Base-by-base conservation (phyloP, 140 eudicot genomes). In the Anethum foeniculum region DNA sequence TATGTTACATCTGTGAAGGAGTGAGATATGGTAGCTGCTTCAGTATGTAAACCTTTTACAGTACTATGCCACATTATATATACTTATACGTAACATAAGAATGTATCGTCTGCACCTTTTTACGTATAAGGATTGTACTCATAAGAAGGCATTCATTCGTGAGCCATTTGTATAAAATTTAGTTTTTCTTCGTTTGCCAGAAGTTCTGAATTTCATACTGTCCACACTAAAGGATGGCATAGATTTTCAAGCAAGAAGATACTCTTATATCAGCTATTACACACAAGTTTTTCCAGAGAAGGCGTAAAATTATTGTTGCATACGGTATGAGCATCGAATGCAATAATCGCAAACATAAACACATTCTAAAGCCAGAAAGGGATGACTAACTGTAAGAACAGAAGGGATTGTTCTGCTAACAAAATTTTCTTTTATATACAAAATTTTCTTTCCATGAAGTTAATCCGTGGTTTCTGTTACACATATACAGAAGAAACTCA, bases 1-100 rank as follows among this genome's bases (percentile, higher is more conserved):
- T 23, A 58, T 58, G 67, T 58, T 58, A 6, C 67, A 58, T 58
- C 68, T 60, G 68, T 81, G 85, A 71, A 77, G 60, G 49, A 21
- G 30, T 19, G 77, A 60, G 73, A 4, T 27, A 65, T 28, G 73
- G 38, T 65, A 12, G 39, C 23, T 28, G 73, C 73, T 65, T 30
- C 41, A 43, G 15, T 4, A 73, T 23, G 34, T 23, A 19, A 10
- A 72, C 27, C 9, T 38, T 58, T 9, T 78, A 21, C 44, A 54
- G 19, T 13, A 48, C 54, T 15, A 77, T 7, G 18, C 72, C 30
- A 36, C 65, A 54, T 10, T 32, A 49, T 7, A 41, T 54, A 51
- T 10, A 10, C 32, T 58, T 67, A 13, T 13, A 67, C 30, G 73
- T 67, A 28, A 60, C n/a, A 43, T 12, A 44, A 8, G n/a, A 51